A percentile compares a stretch with the other conserved stretches of the same genome.
These are phyloP conservation scores for Cunninghamia lanceolata DNA, from an alignment of 75 land plant genomes.

Conservation along the genomic window DNA sequence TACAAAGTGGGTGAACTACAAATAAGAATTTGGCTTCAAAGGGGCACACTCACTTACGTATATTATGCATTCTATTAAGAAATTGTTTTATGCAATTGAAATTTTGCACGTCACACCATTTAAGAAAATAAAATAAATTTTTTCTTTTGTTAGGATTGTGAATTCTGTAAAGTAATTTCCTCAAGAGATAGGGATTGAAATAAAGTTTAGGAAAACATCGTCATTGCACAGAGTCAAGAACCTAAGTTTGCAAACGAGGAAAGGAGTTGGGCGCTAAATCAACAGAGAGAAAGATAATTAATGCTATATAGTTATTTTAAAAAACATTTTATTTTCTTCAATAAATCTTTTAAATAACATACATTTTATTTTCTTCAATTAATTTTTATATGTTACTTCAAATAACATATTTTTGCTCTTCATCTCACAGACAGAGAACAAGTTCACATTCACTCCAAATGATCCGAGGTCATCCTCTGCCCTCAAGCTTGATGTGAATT, in stretches of 20 bases:
- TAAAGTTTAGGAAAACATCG: no score
- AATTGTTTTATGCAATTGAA: no score
- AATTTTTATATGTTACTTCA: not conserved
- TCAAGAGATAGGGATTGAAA: no score
- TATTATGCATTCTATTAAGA: not conserved
- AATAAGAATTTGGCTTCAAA: not conserved
- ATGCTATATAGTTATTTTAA: not conserved
- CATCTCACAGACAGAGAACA: conserved; percentile 31
- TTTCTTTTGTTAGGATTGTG: no score
- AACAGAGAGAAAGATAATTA: not conserved
- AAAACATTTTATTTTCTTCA: no score
- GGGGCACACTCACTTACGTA: not conserved
- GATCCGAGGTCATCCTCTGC: conserved; percentile 35
- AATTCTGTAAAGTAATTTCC: no score
- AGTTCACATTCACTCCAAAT: conserved; percentile 43
- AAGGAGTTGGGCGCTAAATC: not conserved
- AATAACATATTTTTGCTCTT: not conserved
- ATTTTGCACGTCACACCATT: not conserved
- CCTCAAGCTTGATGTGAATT: conserved; percentile 45
- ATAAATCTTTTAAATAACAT: not conserved
- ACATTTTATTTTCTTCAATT: not conserved
- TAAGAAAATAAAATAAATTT: no score
- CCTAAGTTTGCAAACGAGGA: no score
- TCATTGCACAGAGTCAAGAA: no score
- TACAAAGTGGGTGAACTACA: not conserved